These are phyloP conservation scores for Trichoderma aggressivum DNA, from an alignment of 2,329 filamentous ascomycete genomes.

Conservation along the genomic window DNA sequence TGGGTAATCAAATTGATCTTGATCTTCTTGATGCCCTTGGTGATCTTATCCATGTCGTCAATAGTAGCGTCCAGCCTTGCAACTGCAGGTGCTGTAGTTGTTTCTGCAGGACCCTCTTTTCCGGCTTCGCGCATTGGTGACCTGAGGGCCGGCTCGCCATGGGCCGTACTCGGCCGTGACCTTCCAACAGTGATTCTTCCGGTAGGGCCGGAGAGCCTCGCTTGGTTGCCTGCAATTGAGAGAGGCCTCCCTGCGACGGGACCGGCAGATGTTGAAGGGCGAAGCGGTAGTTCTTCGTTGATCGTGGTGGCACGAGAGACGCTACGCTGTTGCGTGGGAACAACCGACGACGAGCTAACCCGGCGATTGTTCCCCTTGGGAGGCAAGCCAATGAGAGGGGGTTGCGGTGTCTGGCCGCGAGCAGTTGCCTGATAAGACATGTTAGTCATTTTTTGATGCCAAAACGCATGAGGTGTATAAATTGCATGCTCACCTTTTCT, in stretches of 20 bases:
- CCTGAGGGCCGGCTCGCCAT: constrained; percentile 39
- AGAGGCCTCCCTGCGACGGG: constrained; percentile 1
- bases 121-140: constrained; percentile 35
- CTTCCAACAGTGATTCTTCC: constrained; percentile 56
- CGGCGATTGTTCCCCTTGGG: constrained; percentile 42
- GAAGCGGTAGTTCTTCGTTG: constrained; percentile 22
- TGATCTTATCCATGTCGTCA: constrained; percentile 53
- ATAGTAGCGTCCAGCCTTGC: constrained; percentile 16
- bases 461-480: background rate
- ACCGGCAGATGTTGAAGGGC: constrained; percentile 16
- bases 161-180: constrained; percentile 48
- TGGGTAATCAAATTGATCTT: constrained; percentile 60
- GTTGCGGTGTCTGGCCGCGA: constrained; percentile 32
- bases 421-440: constrained; percentile 29
- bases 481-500: constrained; percentile 28
- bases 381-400: constrained; percentile 25
- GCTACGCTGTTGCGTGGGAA: constrained; percentile 14
- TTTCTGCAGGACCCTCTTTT: constrained; percentile 32
- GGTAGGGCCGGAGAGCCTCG: constrained; percentile 30
- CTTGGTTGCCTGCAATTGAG: constrained; percentile 39
- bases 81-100: constrained; percentile 13
- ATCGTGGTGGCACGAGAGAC: constrained; percentile 7
- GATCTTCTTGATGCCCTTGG: constrained; percentile 59
- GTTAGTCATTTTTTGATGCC: background rate
- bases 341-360: constrained; percentile 47